Conservation (phyloP, 306 rosid genomes). For the Pueraria montana region DNA sequence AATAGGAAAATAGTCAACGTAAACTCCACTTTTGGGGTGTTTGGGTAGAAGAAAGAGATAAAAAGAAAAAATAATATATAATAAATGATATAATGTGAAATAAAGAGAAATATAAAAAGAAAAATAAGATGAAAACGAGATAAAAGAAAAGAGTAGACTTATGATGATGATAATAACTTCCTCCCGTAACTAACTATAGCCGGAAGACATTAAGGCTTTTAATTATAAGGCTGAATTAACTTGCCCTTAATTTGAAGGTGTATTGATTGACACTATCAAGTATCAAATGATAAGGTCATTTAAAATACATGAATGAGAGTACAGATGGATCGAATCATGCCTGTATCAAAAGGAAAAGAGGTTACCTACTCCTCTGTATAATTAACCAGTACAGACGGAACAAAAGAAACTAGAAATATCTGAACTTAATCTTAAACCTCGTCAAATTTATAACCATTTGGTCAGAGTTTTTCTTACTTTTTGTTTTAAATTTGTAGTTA, state of each 20-base stretch:
- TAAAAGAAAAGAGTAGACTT: no score
- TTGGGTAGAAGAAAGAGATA: no score
- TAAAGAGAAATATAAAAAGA: no score
- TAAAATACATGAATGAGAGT: no score
- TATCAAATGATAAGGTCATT: neutral
- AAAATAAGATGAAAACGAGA: no score
- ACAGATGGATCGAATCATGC: neutral
- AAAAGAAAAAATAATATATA: no score
- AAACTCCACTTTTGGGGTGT: no score
- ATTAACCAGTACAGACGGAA: neutral
- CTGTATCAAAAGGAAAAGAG: neutral
- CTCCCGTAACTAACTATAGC: no score
- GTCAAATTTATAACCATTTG: neutral
- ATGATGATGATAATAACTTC: no score
- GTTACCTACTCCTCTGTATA: neutral
- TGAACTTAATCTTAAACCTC: constrained; percentile 2
- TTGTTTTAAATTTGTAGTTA: neutral
- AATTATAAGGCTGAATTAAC: neutral
- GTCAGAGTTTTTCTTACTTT: neutral
- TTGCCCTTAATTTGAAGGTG: neutral
- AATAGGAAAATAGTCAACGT: no score
- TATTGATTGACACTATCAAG: neutral
- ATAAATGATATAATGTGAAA: no score
- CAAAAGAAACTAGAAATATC: neutral
- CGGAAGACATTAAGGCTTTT: neutral